Evolutionary conservation across 129 eudicot genomes (phyloP).

Genomic region (Flaveria sonorensis): DNA sequence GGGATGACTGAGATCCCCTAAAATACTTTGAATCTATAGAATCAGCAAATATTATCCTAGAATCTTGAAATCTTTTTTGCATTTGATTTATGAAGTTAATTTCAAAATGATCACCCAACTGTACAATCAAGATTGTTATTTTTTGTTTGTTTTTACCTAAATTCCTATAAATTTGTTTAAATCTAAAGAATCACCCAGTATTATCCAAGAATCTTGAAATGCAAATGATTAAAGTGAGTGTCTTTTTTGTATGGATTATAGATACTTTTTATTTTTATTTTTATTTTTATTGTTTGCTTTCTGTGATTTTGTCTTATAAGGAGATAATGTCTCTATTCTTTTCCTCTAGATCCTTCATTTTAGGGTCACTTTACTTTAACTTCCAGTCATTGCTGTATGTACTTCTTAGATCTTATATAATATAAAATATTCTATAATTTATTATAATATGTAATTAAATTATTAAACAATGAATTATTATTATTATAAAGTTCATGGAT

Average conservation of each 20-base stretch:
- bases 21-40: slow-evolving; percentile 22
- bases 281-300: slow-evolving; percentile 34
- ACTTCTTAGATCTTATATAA: slow-evolving; percentile 31
- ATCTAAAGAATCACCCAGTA: slow-evolving; percentile 16
- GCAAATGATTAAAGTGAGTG: slow-evolving; percentile 44
- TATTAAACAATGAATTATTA: neutral
- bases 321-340: slow-evolving; percentile 23
- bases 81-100: slow-evolving; percentile 20
- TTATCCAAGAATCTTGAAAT: slow-evolving; percentile 26
- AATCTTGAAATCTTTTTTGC: slow-evolving; percentile 14
- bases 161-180: slow-evolving; percentile 20
- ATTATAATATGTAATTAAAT: neutral
- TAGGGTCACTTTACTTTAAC: slow-evolving; percentile 56
- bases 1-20: slow-evolving; percentile 20
- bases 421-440: slow-evolving; percentile 9
- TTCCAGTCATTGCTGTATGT: slow-evolving; percentile 44
- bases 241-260: slow-evolving; percentile 48
- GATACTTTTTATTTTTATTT: neutral
- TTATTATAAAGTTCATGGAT: slow-evolving; percentile 41
- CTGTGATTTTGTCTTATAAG: slow-evolving; percentile 49
- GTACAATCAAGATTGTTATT: slow-evolving; percentile 14
- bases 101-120: slow-evolving; percentile 9
- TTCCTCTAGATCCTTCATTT: slow-evolving; percentile 38
- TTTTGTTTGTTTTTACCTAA: slow-evolving; percentile 20
- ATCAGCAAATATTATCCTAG: neutral